phyloP scores from a whole-genome alignment of 2,329 filamentous ascomycete species.

The Colletotrichum cuscutae region DNA sequence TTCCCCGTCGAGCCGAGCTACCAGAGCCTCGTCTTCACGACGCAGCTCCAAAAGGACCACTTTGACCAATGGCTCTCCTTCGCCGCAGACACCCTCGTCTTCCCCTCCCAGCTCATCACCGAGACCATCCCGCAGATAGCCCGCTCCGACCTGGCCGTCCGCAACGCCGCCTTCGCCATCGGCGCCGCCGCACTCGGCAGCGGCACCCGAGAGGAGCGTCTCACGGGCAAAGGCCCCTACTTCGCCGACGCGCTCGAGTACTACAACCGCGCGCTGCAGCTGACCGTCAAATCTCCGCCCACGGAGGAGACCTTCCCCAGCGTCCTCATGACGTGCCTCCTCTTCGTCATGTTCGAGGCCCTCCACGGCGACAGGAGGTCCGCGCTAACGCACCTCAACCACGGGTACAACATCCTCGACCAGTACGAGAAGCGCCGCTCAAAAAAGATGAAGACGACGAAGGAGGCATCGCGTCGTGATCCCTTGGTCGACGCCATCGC shows the following conservation, averaged over 20 bases:
- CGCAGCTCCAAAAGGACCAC: conserved; percentile 23
- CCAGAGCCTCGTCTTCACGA: conserved; percentile 24
- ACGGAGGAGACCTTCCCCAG: conserved; percentile 2
- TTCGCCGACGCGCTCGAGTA: conserved; percentile 14
- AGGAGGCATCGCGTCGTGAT: not conserved
- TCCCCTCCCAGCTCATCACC: conserved; percentile 27
- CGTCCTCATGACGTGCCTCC: conserved; percentile 48
- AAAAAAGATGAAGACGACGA: not conserved
- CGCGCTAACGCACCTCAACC: conserved; percentile 51
- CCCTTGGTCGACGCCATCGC: conserved; percentile 13
- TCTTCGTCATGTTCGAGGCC: conserved; percentile 54
- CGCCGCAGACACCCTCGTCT: conserved; percentile 9
- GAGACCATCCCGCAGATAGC: conserved; percentile 36
- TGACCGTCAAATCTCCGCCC: not conserved
- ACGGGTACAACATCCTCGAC: conserved; percentile 39
- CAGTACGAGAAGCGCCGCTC: conserved; percentile 10
- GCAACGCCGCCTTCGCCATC: conserved; percentile 53
- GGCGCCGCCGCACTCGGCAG: conserved; percentile 41
- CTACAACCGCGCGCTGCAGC: conserved; percentile 22
- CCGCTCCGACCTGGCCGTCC: conserved; percentile 39
- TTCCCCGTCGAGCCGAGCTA: conserved; percentile 19
- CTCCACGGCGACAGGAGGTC: conserved; percentile 51
- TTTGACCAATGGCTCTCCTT: conserved; percentile 28
- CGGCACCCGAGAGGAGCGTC: conserved; percentile 16
- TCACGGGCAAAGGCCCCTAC: conserved; percentile 6